Base-by-base conservation (phyloP, 495 filamentous ascomycete genomes). In the Copromyces sp. region DNA sequence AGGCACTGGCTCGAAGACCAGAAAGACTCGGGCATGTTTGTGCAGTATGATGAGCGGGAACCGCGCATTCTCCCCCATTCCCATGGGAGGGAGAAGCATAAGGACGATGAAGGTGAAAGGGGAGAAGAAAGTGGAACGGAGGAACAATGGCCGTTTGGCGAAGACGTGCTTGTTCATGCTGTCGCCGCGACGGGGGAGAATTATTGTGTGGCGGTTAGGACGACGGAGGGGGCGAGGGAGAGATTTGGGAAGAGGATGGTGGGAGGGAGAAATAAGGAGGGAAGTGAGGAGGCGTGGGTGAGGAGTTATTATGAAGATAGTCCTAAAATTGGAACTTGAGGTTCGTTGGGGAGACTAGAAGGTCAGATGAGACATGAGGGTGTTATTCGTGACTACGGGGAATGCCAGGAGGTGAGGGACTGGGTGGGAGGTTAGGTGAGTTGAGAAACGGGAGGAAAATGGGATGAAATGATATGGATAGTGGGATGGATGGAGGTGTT, bases 111-210 rank as follows among this genome's bases (percentile, higher is more conserved):
- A 44, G 2, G 44, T 45, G 24, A 24, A 24, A 1, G 24, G 24
- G 24, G 24, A 24, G 24, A 24, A 24, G 24, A 24, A 24, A 24
- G 24, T 24, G 24, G 1, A 24, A 24, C 24, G 24, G 24, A 24
- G 24, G 24, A 24, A 24, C 76, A 77, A 40, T 85, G 83, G 83
- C 83, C 83, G 39, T 85, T 82, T 76, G 83, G 83, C 9, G 82
- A 84, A 9, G 82, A 85, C 9, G 80, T 82, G 5, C 65, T 82
- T 0, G 82, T 84, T 24, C 83, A 82, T 65, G 83, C 83, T 8
- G 81, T 85, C 12, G 77, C 76, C 1, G 70, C 79, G 40, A 83
- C 78, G 37, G 83, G 83, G 2, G 80, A 83, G 77, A 83, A 83
- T 68, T 83, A 79, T 69, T 73, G 75, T 12, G 78, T 85, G 24